phyloP scores from a whole-genome alignment of 2,329 filamentous ascomycete genomes.

The Xylaria arbuscula region DNA sequence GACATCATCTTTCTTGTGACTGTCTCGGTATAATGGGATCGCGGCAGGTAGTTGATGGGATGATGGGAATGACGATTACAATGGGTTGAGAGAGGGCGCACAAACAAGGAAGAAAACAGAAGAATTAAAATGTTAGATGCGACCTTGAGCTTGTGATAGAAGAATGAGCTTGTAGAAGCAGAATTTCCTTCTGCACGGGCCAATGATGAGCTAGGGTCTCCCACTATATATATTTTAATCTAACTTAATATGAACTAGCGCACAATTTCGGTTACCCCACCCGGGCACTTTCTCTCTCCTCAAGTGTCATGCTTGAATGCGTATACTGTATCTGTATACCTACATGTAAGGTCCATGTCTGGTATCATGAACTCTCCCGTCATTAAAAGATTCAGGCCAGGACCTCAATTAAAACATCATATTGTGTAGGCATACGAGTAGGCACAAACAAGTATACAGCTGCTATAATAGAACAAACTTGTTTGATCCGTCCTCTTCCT shows the following conservation, averaged over 20 bases:
- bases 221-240: background rate
- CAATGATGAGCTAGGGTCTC: conserved; percentile 22
- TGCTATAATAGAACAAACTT: conserved; percentile 14
- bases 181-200: conserved; percentile 39
- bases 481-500: conserved; percentile 15
- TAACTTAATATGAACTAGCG: background rate
- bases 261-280: background rate
- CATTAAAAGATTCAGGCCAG: background rate
- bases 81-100: background rate
- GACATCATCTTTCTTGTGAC: conserved; percentile 74
- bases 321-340: background rate
- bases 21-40: background rate
- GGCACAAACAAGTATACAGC: background rate
- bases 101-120: background rate
- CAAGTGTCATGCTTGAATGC: too few species aligned
- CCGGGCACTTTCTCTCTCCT: too few species aligned
- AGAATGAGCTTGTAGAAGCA: conserved; percentile 1
- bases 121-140: background rate
- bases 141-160: background rate
- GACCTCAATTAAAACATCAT: background rate
- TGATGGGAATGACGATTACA: background rate
- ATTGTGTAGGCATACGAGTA: background rate
- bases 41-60: conserved; percentile 1
- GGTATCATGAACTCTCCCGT: background rate
- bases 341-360: too few species aligned